phyloP scores from a whole-genome alignment of 257 asterid species.

The Fraxinus cuspidata region DNA sequence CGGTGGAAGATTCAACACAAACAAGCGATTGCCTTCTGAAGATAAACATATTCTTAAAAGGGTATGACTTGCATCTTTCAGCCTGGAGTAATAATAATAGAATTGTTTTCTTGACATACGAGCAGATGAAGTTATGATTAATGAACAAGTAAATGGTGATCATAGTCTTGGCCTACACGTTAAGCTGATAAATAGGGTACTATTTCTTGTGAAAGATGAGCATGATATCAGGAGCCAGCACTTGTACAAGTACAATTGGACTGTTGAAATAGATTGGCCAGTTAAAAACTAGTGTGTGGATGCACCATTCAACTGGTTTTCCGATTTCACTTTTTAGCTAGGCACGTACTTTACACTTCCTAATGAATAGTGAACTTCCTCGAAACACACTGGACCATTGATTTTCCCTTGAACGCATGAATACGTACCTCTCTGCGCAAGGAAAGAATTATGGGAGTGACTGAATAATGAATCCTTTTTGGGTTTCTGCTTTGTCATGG shows the following conservation, averaged over 20 bases:
- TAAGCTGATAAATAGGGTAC: background rate
- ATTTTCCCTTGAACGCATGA: no score
- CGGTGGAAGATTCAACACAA: constrained; percentile 74
- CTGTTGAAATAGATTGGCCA: background rate
- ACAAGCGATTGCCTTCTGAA: constrained; percentile 60
- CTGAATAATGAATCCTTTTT: no score
- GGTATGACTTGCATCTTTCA: constrained; percentile 47
- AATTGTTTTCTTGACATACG: constrained; percentile 3
- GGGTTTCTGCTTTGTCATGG: no score
- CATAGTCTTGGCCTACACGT: background rate
- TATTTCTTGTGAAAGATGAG: background rate
- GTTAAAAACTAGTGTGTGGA: background rate
- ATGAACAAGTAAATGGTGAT: background rate
- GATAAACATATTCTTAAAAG: constrained; percentile 73
- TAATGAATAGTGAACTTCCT: no score
- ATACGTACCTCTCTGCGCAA: no score
- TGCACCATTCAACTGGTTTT: background rate
- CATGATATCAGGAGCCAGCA: background rate
- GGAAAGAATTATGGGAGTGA: no score
- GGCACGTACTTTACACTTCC: background rate
- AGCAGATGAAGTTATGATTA: background rate
- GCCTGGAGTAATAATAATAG: background rate
- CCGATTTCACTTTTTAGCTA: background rate
- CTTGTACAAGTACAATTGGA: background rate
- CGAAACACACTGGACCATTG: no score